phyloP scores from a whole-genome alignment of 2,329 filamentous ascomycete species.

The Calonectria pteridis region DNA sequence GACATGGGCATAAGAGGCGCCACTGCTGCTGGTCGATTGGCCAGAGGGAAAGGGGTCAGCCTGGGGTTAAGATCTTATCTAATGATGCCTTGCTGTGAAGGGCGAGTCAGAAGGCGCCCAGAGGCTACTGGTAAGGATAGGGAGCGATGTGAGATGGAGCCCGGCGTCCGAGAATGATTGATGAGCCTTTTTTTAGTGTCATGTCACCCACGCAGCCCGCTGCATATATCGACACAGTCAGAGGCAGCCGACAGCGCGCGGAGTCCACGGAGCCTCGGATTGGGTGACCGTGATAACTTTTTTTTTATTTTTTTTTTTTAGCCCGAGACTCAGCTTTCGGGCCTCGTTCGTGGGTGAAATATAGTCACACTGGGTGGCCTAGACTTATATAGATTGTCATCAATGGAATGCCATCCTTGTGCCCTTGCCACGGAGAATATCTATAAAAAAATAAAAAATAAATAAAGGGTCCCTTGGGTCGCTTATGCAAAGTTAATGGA shows the following conservation, averaged over 20 bases:
- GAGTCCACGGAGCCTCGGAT: not conserved
- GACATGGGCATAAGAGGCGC: constrained; percentile 39
- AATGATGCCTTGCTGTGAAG: constrained; percentile 6
- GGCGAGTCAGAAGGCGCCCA: not conserved
- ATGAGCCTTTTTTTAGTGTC: constrained; percentile 14
- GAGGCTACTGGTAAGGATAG: not conserved
- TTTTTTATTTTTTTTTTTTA: not conserved
- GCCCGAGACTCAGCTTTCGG: not conserved
- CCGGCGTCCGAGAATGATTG: not conserved
- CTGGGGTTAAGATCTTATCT: constrained; percentile 34
- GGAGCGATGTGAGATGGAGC: not conserved
- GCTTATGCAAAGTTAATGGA: constrained; percentile 1
- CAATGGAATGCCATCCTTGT: constrained; percentile 3
- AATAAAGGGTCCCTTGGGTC: not conserved
- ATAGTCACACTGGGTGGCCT: not conserved
- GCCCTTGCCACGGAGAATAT: not conserved
- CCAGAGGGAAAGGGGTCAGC: constrained; percentile 35
- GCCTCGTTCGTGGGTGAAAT: not conserved
- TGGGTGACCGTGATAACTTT: not conserved
- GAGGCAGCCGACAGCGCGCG: not conserved
- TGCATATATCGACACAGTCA: not conserved
- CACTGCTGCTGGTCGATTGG: constrained; percentile 36
- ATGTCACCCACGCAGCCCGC: not conserved
- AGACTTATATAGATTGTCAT: not conserved
- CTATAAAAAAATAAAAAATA: not conserved